phyloP scores from a whole-genome alignment of 2,329 filamentous ascomycete genomes.

The Karstenula rhodostoma region DNA sequence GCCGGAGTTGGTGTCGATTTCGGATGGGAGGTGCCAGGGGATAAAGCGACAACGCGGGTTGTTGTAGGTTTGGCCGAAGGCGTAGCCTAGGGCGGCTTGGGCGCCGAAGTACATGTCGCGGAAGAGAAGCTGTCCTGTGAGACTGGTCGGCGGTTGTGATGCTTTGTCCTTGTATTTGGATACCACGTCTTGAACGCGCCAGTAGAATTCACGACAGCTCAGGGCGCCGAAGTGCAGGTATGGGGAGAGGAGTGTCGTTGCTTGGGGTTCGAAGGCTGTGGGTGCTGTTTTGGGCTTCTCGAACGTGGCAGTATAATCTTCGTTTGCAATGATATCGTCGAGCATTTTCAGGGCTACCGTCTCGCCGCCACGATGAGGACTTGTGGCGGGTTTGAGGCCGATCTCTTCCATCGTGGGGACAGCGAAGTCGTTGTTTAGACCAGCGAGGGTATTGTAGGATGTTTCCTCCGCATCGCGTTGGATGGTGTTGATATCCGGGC shows the following conservation, averaged over 20 bases:
- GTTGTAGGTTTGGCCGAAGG: slow-evolving; percentile 70
- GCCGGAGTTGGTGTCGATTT: slow-evolving; percentile 54
- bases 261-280: slow-evolving; percentile 74
- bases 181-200: slow-evolving; percentile 71
- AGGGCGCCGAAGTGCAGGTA: slow-evolving; percentile 78
- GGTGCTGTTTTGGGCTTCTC: slow-evolving; percentile 79
- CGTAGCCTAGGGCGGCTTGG: slow-evolving; percentile 71
- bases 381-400: slow-evolving; percentile 67
- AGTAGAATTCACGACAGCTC: slow-evolving; percentile 76
- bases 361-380: slow-evolving; percentile 76
- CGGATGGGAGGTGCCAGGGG: slow-evolving; percentile 78
- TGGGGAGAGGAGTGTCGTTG: slow-evolving; percentile 76
- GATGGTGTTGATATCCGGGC: slow-evolving; percentile 68
- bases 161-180: slow-evolving; percentile 64
- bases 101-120: slow-evolving; percentile 86
- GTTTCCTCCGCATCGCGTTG: slow-evolving; percentile 63
- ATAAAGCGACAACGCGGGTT: slow-evolving; percentile 77
- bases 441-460: slow-evolving; percentile 68
- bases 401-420: slow-evolving; percentile 77
- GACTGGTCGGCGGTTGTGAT: slow-evolving; percentile 68
- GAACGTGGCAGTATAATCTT: slow-evolving; percentile 75
- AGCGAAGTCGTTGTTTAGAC: slow-evolving; percentile 73
- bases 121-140: slow-evolving; percentile 78
- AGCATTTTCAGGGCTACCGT: slow-evolving; percentile 67
- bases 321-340: slow-evolving; percentile 66